Evolutionary conservation across 257 asterid genomes (phyloP).

Genomic region (Solanum sejunctum): DNA sequence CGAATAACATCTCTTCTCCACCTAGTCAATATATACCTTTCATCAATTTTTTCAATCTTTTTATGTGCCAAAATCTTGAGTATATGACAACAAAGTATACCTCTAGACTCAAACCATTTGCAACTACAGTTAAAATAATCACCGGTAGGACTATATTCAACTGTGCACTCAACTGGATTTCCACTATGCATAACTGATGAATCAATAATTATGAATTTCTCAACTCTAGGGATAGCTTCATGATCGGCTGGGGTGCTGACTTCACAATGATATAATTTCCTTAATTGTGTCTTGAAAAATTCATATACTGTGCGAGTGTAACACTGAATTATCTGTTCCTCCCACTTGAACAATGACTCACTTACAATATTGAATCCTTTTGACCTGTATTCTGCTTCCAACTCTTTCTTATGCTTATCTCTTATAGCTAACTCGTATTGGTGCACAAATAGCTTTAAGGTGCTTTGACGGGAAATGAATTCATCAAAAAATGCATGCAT

Average conservation of each 20-base stretch:
- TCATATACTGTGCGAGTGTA: neutral
- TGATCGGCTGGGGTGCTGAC: neutral
- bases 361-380: neutral
- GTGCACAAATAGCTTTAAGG: neutral
- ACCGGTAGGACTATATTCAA: neutral
- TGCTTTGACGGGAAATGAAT: neutral
- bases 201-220: too few relatives aligned
- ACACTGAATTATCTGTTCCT: neutral
- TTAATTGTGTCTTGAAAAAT: neutral
- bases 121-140: neutral
- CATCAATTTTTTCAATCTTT: neutral
- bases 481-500: neutral
- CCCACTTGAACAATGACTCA: neutral
- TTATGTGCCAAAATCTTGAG: neutral
- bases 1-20: too few relatives aligned
- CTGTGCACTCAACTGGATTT: neutral
- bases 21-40: neutral
- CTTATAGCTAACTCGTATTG: neutral
- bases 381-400: neutral
- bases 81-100: neutral
- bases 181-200: neutral
- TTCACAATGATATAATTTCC: neutral
- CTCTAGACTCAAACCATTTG: neutral
- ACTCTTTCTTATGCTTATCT: neutral
- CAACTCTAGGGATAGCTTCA: neutral